Evolutionary conservation across 106 monocot genomes (phyloP).

Genomic region (Alisma plantagoaquatica): DNA sequence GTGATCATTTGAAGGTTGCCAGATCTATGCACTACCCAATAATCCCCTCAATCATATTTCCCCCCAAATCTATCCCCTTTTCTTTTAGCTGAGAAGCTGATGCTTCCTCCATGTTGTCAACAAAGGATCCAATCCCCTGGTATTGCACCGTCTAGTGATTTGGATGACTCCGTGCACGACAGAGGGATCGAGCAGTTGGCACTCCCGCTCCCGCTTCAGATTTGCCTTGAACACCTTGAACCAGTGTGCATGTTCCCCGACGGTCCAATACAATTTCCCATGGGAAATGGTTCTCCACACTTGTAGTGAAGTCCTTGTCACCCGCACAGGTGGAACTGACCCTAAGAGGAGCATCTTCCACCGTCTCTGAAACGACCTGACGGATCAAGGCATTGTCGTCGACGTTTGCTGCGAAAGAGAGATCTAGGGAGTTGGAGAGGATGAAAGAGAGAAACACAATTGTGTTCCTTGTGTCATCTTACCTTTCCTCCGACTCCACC

Average conservation of each 20-base stretch:
- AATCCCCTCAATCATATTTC: too few relatives aligned
- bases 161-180: slow-evolving; percentile 77
- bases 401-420: not conserved
- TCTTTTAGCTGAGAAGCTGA: too few relatives aligned
- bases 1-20: too few relatives aligned
- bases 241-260: slow-evolving; percentile 39
- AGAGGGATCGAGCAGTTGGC: slow-evolving; percentile 73
- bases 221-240: slow-evolving; percentile 64
- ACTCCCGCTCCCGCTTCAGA: slow-evolving; percentile 39
- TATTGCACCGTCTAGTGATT: too few relatives aligned
- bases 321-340: slow-evolving; percentile 7
- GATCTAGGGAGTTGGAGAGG: slow-evolving; percentile 12
- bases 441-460: slow-evolving; percentile 11
- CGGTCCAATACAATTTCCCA: slow-evolving; percentile 38
- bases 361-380: slow-evolving; percentile 30
- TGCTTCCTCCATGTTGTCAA: too few relatives aligned
- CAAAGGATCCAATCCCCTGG: too few relatives aligned
- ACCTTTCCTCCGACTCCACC: too few relatives aligned
- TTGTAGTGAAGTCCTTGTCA: slow-evolving; percentile 17
- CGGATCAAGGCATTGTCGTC: slow-evolving; percentile 35
- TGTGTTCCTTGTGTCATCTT: slow-evolving; percentile 12
- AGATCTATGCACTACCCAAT: too few relatives aligned
- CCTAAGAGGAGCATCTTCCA: too few relatives aligned
- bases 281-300: slow-evolving; percentile 52
- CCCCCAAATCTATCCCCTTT: too few relatives aligned